Evolutionary conservation across 805 yeast species (phyloP), one percentile per base, ranked within the genome.

Genomic region (Limtongia smithiae): DNA sequence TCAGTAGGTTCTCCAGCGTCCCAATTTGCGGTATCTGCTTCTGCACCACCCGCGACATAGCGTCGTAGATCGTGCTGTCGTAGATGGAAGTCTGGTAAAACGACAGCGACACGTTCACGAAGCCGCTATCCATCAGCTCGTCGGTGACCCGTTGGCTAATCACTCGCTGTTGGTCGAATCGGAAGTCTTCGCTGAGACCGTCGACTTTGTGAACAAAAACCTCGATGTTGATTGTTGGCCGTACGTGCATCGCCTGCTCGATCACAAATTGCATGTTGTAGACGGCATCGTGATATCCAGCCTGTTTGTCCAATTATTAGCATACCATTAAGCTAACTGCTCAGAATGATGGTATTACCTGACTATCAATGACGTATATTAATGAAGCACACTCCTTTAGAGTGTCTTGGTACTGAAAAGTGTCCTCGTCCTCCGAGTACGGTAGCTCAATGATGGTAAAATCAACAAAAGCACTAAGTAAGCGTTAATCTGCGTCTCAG

Each of bases 111-210:
- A 89, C 95, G 20, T 93, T 94, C 62, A 89, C 95, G 30, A 90
- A 71, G 0, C 96, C 97, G 57, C 85, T 77, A 63, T 90, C 97
- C 50, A 85, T 72, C 33, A 93, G 73, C 64, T 90, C 97, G 67
- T 93, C 97, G 9, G 94, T 94, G 0, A 91, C 88, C 58, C 97
- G 74, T 65, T 90, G 96, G 87, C 88, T 89, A 47, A 93, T 93
- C 64, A 93, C 97, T 63, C 97, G 77, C 65, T 90, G 96, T 9
- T 96, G 93, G 65, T 93, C 98, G 44, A 88, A 75, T 52, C 96
- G 76, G 66, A 86, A 93, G 66, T 93, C 98, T 62, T 93, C 98
- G 47, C 88, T 80, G 36, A 91, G 74, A 0, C 97, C 97, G 64
- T 93, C 98, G 45, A 93, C 91, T 66, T 93, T 93, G 69, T 93